phyloP scores from a whole-genome alignment of 345 rosid species.

The Capsella bursapastoris region DNA sequence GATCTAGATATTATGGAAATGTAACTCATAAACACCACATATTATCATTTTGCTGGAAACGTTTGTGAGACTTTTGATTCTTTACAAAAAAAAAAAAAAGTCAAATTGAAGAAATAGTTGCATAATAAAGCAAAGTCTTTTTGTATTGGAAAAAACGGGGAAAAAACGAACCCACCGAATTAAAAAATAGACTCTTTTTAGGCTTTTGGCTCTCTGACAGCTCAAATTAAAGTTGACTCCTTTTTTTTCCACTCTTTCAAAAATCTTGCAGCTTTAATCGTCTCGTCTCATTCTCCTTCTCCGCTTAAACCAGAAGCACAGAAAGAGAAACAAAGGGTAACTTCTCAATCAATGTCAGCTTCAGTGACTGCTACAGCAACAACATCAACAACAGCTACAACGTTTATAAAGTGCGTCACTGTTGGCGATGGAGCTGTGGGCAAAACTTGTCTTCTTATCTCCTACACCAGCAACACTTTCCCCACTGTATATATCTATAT shows the following conservation, averaged over 20 bases:
- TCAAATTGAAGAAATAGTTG: conserved; percentile 9
- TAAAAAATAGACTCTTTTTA: conserved; percentile 17
- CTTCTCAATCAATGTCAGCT: conserved; percentile 37
- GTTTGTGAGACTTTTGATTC: background rate
- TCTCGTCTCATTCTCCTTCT: conserved; percentile 20
- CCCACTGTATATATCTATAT: conserved; percentile 42
- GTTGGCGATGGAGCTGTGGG: conserved; percentile 53
- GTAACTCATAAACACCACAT: background rate
- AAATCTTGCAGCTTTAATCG: conserved; percentile 32
- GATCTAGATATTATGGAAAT: background rate
- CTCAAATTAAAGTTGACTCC: conserved; percentile 67
- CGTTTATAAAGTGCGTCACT: conserved; percentile 47
- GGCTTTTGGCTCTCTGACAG: conserved; percentile 56
- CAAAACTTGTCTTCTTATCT: conserved; percentile 47
- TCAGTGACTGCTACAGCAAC: conserved; percentile 37
- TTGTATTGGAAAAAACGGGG: background rate
- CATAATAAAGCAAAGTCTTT: conserved; percentile 12
- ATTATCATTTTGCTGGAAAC: background rate
- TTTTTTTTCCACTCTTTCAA: conserved; percentile 24
- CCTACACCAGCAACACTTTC: conserved; percentile 47
- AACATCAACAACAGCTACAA: conserved; percentile 35
- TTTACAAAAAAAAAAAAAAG: background rate
- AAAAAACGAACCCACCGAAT: conserved; percentile 21
- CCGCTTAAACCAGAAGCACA: conserved; percentile 35
- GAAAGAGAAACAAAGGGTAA: background rate